Base-by-base conservation (phyloP, 2,329 filamentous ascomycete genomes). In the Cladosporium sp. region DNA sequence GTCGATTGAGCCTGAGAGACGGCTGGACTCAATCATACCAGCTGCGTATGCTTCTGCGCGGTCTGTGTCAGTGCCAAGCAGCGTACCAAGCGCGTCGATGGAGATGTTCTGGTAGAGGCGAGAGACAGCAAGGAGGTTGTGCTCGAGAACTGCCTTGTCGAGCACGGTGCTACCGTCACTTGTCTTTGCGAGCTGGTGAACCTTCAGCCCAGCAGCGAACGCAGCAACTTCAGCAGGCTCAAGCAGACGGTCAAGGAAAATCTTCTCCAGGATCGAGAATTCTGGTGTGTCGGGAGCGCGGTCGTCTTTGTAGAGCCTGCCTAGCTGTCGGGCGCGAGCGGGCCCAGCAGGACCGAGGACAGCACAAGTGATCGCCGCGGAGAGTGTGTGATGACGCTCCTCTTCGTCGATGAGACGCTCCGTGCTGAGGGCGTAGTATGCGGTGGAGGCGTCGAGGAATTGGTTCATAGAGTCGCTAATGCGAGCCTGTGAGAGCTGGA, bases 21-120 rank as follows among this genome's bases (percentile, higher is more conserved):
- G 88, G 11, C 92, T 93, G 78, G 97, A 93, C 81, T 98, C 93
- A 72, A 99, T 92, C 95, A 99, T 99, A 71, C 88, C 86, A 5
- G 94, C 93, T 14, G 94, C 95, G 63, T 95, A 97, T 66, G 91
- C 89, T 81, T 99, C 95, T 3, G 94, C 94, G 76, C 89, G 90
- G 60, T 91, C 91, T 0, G 87, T 87, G 66, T 91, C 87, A 5
- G 97, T 84, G 0, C 91, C 93, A 16, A 99, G 82, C 43, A 97
- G 84, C 46, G 84, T 81, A 0, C 89, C 95, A 0, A 99, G 84
- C 28, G 89, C 88, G 65, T 91, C 89, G 70, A 84, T 75, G 67
- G 82, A 70, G 74, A 87, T 79, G 76, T 86, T 80, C 73, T 81
- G 70, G 78, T 85, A 79, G 67, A 84, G 74, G 71, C 82, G 75